phyloP scores from a whole-genome alignment of 441 rosid species.

The Populus hybrid region DNA sequence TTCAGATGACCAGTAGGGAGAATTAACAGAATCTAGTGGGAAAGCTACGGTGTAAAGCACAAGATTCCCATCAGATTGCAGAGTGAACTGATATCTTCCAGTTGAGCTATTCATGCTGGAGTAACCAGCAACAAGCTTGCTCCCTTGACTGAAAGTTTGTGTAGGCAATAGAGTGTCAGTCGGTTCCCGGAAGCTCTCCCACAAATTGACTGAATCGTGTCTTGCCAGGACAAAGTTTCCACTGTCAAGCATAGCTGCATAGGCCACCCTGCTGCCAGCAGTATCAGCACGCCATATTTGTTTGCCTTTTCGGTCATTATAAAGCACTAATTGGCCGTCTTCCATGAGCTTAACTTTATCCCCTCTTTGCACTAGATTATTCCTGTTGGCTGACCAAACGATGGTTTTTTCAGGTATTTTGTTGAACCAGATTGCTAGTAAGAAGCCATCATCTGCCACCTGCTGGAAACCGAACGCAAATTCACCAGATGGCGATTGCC shows the following conservation, averaged over 20 bases:
- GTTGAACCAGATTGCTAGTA: slow-evolving; percentile 20
- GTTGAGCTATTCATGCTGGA: slow-evolving; percentile 16
- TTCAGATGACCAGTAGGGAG: not conserved
- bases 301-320: slow-evolving; percentile 18
- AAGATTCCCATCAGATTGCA: slow-evolving; percentile 8
- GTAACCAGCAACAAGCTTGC: slow-evolving; percentile 13
- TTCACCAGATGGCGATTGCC: slow-evolving; percentile 35
- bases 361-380: slow-evolving; percentile 18
- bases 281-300: slow-evolving; percentile 23
- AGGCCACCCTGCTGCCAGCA: slow-evolving; percentile 2
- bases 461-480: slow-evolving; percentile 31
- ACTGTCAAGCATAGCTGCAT: slow-evolving; percentile 31
- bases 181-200: slow-evolving; percentile 50
- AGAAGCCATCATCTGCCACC: slow-evolving; percentile 9
- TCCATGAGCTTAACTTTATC: slow-evolving; percentile 25
- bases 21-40: not conserved
- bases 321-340: slow-evolving; percentile 21
- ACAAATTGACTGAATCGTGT: slow-evolving; percentile 8
- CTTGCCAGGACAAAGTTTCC: slow-evolving; percentile 36
- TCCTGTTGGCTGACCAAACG: slow-evolving; percentile 32
- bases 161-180: slow-evolving; percentile 39
- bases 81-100: slow-evolving; percentile 38
- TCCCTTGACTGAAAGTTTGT: slow-evolving; percentile 22
- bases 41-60: slow-evolving; percentile 14
- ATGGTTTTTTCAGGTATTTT: slow-evolving; percentile 19